Conservation (phyloP, 345 rosid species). For the Bruguiera parviflora region DNA sequence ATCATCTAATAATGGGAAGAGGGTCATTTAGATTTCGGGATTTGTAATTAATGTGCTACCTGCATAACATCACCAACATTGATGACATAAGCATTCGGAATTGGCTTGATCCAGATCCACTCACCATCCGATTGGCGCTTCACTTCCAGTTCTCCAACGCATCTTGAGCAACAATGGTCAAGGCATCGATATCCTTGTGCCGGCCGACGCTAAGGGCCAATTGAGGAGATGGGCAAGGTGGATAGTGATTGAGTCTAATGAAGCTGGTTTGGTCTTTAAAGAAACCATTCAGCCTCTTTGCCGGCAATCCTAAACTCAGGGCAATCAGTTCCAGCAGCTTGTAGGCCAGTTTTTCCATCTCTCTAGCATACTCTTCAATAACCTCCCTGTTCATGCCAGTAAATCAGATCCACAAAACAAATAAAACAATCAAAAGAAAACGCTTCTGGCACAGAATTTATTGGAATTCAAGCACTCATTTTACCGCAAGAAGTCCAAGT, state of each 20-base stretch:
- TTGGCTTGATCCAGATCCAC: conserved; percentile 62
- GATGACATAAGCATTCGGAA: conserved; percentile 52
- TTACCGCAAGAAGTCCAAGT: too few relatives aligned
- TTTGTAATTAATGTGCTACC: conserved; percentile 28
- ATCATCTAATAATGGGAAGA: too few relatives aligned
- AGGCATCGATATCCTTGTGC: conserved; percentile 72
- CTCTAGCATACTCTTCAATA: conserved; percentile 44
- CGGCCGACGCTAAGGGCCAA: conserved; percentile 83
- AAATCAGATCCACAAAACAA: too few relatives aligned
- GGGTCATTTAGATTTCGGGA: too few relatives aligned
- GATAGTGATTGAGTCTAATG: conserved; percentile 62
- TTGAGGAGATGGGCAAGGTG: conserved; percentile 72
- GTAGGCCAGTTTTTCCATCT: conserved; percentile 45
- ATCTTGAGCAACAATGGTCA: conserved; percentile 73
- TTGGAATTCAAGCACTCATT: too few relatives aligned
- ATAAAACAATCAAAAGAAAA: too few relatives aligned
- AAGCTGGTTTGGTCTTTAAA: conserved; percentile 52
- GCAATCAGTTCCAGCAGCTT: conserved; percentile 50
- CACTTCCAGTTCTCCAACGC: conserved; percentile 78
- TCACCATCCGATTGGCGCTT: conserved; percentile 61
- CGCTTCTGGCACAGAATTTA: too few relatives aligned
- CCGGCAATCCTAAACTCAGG: conserved; percentile 52
- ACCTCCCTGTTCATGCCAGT: conserved; percentile 33
- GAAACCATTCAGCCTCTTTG: conserved; percentile 39
- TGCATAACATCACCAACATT: conserved; percentile 62